Conservation (phyloP, 805 yeast genomes). For the Yamadazyma sp. region DNA sequence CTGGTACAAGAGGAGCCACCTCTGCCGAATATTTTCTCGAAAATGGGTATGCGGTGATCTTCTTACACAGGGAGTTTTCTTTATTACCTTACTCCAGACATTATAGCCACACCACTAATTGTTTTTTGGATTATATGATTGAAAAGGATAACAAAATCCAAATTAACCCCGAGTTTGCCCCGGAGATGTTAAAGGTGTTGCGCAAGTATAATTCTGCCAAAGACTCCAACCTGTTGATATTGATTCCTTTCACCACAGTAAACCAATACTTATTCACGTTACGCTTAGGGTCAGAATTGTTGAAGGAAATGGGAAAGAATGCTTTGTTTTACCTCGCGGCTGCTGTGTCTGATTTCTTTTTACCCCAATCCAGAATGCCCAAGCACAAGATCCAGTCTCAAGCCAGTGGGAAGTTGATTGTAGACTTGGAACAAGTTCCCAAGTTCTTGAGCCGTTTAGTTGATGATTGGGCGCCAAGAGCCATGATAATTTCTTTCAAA, state of each 20-base stretch:
- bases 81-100: constrained; percentile 90
- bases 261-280: constrained; percentile 90
- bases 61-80: constrained; percentile 89
- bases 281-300: constrained; percentile 57
- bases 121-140: constrained; percentile 82
- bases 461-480: constrained; percentile 91
- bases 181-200: constrained; percentile 58
- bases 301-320: constrained; percentile 53
- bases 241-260: constrained; percentile 90
- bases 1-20: constrained; percentile 97
- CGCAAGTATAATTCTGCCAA: constrained; percentile 55
- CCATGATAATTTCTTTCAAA: constrained; percentile 93
- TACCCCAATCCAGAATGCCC: constrained; percentile 82
- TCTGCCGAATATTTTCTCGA: constrained; percentile 90
- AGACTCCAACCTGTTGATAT: constrained; percentile 51
- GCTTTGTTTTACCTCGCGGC: constrained; percentile 91
- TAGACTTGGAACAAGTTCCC: constrained; percentile 93
- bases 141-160: constrained; percentile 55
- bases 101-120: constrained; percentile 78
- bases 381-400: constrained; percentile 94
- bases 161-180: constrained; percentile 59
- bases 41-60: constrained; percentile 87
- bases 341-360: constrained; percentile 94
- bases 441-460: constrained; percentile 86
- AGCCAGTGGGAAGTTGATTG: constrained; percentile 72